phyloP scores from a whole-genome alignment of 441 rosid genomes.

The Macaranga tanarius region DNA sequence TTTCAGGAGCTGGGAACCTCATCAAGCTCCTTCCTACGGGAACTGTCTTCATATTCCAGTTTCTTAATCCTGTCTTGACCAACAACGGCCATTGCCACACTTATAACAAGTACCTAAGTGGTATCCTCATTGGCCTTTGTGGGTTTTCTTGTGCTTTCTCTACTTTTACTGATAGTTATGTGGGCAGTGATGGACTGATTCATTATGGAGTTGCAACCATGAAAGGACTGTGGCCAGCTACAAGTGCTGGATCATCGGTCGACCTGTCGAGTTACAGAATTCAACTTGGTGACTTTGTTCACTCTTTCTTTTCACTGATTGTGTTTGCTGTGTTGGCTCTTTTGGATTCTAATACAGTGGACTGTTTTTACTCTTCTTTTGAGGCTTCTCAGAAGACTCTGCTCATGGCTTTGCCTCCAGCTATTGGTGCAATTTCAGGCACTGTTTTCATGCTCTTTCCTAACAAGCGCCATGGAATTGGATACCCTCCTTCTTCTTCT shows the following conservation, averaged over 20 bases:
- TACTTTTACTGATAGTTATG: slow-evolving; percentile 76
- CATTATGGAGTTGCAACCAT: slow-evolving; percentile 64
- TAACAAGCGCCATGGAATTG: slow-evolving; percentile 76
- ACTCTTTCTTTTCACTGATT: slow-evolving; percentile 50
- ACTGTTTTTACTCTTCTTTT: slow-evolving; percentile 64
- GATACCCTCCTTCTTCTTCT: slow-evolving; percentile 55
- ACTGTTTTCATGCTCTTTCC: slow-evolving; percentile 61
- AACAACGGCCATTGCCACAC: slow-evolving; percentile 61
- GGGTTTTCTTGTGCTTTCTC: slow-evolving; percentile 67
- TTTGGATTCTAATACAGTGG: slow-evolving; percentile 60
- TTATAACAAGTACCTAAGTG: slow-evolving; percentile 51
- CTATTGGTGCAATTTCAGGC: slow-evolving; percentile 60
- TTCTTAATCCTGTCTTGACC: slow-evolving; percentile 78
- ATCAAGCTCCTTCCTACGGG: slow-evolving; percentile 86
- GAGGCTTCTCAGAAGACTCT: slow-evolving; percentile 45
- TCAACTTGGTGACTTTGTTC: slow-evolving; percentile 63
- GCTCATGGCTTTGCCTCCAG: slow-evolving; percentile 74
- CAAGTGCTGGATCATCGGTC: slow-evolving; percentile 34
- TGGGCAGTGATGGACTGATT: slow-evolving; percentile 42
- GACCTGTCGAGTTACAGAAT: slow-evolving; percentile 57
- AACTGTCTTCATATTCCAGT: slow-evolving; percentile 78
- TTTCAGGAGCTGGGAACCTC: slow-evolving; percentile 60
- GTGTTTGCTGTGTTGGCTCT: slow-evolving; percentile 60
- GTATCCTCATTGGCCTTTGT: slow-evolving; percentile 49
- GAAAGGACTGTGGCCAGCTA: slow-evolving; percentile 67